phyloP scores from a whole-genome alignment of 2,329 filamentous ascomycete species.

The Plectosphaerella cucumerina region DNA sequence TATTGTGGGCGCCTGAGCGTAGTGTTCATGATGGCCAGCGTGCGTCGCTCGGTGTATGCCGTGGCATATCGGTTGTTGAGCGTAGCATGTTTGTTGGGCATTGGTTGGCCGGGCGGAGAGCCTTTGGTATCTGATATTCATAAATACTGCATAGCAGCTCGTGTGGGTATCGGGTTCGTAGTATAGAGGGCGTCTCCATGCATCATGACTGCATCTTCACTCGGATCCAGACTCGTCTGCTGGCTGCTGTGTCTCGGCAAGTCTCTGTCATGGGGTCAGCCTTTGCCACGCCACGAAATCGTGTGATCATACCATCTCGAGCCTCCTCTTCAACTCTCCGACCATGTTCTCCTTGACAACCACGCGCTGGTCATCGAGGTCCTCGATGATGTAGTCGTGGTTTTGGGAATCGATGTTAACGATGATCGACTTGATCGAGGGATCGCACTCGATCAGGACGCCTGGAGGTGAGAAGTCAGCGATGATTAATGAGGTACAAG shows the following conservation, averaged over 20 bases:
- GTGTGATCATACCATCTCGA: slow-evolving; percentile 57
- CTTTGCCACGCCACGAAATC: background rate
- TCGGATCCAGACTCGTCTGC: slow-evolving; percentile 50
- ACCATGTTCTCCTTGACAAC: slow-evolving; percentile 74
- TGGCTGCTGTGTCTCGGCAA: slow-evolving; percentile 48
- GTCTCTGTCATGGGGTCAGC: slow-evolving; percentile 27
- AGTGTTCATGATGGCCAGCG: background rate
- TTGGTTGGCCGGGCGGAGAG: too few relatives aligned
- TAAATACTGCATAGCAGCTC: too few relatives aligned
- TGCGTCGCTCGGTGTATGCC: background rate
- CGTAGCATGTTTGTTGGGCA: background rate
- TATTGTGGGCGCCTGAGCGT: background rate
- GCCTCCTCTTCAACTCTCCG: slow-evolving; percentile 58
- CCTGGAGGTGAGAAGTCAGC: slow-evolving; percentile 36
- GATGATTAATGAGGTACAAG: background rate
- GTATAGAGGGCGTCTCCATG: too few relatives aligned
- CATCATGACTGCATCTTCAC: slow-evolving; percentile 16
- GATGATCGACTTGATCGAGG: slow-evolving; percentile 85
- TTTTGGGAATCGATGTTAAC: slow-evolving; percentile 67
- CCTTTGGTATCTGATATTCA: too few relatives aligned
- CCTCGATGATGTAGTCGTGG: slow-evolving; percentile 74
- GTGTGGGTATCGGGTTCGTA: too few relatives aligned
- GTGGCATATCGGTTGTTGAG: background rate
- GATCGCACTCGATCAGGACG: slow-evolving; percentile 75
- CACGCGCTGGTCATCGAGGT: slow-evolving; percentile 72